Percentiles rank a stretch among this genome's conserved stretches.
phyloP scores from a whole-genome alignment of 305 asterid species.

The Solanum chacoense region DNA sequence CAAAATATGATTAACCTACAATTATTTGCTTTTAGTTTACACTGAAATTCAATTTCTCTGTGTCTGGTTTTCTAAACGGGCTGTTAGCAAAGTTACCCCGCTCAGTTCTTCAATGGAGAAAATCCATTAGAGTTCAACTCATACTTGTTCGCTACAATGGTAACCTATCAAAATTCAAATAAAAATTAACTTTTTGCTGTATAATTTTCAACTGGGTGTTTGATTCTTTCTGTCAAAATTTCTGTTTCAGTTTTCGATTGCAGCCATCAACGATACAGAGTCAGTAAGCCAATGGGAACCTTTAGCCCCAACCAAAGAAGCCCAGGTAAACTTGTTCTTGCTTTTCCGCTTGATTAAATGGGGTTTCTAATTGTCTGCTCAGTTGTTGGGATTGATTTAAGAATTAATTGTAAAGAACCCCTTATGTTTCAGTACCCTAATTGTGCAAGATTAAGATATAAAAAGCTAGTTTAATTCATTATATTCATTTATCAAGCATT shows the following conservation, averaged over 20 bases:
- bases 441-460: background rate
- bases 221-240: background rate
- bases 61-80: background rate
- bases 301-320: conserved; percentile 93
- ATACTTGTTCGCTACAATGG: conserved; percentile 2
- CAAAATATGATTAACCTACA: background rate
- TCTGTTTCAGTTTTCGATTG: conserved; percentile 67
- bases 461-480: background rate
- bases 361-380: background rate
- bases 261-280: conserved; percentile 88
- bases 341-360: background rate
- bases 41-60: background rate
- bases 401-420: background rate
- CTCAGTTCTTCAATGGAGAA: background rate
- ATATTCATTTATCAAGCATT: background rate
- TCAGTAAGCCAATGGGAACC: conserved; percentile 77
- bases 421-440: background rate
- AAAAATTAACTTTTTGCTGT: background rate
- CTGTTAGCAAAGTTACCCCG: background rate
- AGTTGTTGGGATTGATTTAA: background rate
- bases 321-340: conserved; percentile 49
- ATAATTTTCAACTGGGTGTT: background rate
- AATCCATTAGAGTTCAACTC: background rate
- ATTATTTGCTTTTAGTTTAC: background rate
- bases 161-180: conserved; percentile 5